These are phyloP conservation scores for Lactarius vividus DNA, from an alignment of 768 basidiomycete species.

Conservation along the genomic window DNA sequence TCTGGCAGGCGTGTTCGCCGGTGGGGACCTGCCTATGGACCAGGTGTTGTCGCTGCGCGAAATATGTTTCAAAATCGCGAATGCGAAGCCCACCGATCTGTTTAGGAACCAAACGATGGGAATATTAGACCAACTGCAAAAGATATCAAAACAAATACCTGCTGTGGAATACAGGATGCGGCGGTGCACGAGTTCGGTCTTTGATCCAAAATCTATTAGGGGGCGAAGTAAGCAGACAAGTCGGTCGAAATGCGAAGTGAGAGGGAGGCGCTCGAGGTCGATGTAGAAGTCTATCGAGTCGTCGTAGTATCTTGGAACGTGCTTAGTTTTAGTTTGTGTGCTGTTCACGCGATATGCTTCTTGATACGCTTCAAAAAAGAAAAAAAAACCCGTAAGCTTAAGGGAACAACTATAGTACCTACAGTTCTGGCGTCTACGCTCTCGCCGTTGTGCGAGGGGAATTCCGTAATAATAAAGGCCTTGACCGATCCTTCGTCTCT, in stretches of 20 bases:
- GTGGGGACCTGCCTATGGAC: not conserved
- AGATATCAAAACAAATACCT: not conserved
- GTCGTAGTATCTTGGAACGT: no score
- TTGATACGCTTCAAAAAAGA: no score
- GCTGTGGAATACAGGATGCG: not conserved
- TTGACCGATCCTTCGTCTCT: no score
- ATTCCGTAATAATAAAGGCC: no score
- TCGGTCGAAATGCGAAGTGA: not conserved
- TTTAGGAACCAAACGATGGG: not conserved
- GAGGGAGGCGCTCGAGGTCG: not conserved
- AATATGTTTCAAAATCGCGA: not conserved
- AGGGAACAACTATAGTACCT: no score
- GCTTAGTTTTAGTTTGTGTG: no score
- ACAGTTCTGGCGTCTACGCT: no score
- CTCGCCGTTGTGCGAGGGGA: no score
- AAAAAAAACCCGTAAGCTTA: no score
- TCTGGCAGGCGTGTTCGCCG: not conserved
- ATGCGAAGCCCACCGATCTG: not conserved
- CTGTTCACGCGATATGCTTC: no score
- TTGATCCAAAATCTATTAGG: not conserved
- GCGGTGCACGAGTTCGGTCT: not conserved
- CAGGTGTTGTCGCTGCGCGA: not conserved
- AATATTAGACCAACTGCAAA: not conserved
- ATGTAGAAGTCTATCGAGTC: not conserved
- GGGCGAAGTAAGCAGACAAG: not conserved